Conservation (phyloP, 1,284 basidiomycete genomes). For the Heterobasidion occidentale region DNA sequence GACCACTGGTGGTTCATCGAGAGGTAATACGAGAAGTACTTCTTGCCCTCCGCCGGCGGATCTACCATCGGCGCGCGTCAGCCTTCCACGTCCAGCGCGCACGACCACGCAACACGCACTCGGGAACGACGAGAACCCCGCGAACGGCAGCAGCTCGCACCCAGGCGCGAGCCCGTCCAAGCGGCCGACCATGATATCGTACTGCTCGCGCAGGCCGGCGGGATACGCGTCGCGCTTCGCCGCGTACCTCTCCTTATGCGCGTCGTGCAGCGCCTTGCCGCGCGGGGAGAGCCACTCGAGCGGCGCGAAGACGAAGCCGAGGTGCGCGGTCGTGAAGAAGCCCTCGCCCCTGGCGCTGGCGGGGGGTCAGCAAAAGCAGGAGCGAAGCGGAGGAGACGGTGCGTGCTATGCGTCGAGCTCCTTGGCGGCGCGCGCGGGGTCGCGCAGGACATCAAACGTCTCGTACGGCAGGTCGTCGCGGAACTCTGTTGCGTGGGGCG, state of each 20-base stretch:
- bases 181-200: conserved; percentile 25
- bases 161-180: conserved; percentile 17
- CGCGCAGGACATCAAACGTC: not conserved
- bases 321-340: conserved; percentile 19
- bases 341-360: conserved; percentile 15
- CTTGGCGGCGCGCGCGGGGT: not conserved
- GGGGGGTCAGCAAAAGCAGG: not conserved
- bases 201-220: conserved; percentile 24
- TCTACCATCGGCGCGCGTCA: conserved; percentile 12
- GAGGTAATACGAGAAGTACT: conserved; percentile 24
- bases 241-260: conserved; percentile 13
- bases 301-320: conserved; percentile 19
- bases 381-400: not conserved
- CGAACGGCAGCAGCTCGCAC: conserved; percentile 22
- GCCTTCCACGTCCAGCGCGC: not conserved
- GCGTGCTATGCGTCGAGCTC: not conserved
- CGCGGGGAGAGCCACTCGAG: conserved; percentile 15
- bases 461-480: not conserved
- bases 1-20: conserved; percentile 27
- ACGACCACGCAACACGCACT: conserved; percentile 12
- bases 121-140: conserved; percentile 15
- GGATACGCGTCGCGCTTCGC: conserved; percentile 13
- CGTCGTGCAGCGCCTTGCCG: conserved; percentile 18
- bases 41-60: conserved; percentile 21
- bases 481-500: not conserved